Base-by-base conservation (phyloP, 2,329 filamentous ascomycete genomes). In the Nothophaeocryptopus gaeumannii region DNA sequence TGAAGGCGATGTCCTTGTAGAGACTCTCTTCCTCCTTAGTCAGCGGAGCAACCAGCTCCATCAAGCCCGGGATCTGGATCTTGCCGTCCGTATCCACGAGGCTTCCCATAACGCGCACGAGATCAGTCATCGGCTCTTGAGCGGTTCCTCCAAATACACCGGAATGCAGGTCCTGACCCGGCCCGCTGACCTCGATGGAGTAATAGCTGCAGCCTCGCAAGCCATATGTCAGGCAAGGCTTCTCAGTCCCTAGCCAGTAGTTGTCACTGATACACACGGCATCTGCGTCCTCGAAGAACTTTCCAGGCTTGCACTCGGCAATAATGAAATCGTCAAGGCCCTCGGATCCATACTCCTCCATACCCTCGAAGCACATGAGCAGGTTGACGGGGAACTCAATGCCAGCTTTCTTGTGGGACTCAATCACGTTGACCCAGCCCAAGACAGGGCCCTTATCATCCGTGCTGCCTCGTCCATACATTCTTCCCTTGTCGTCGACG, bases 201-300 rank as follows among this genome's bases (percentile, higher is more conserved):
- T 97, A 99, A 81, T 99, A 99, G 78, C 95, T 97, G 83, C 89
- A 95, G 46, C 93, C 93, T 60, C 93, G 88, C 56, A 99, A 86
- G 62, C 93, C 93, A 70, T 99, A 99, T 8, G 93, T 99, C 66
- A 99, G 75, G 72, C 93, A 99, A 10, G 93, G 93, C 80, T 96
- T 96, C 80, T 97, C 90, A 5, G 93, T 97, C 51, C 93, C 93
- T 35, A 99, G 84, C 93, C 93, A 99, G 83, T 99, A 99, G 81
- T 99, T 99, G 74, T 99, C 93, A 40, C 89, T 96, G 69, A 99
- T 99, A 76, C 93, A 99, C 53, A 97, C 89, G 5, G 91, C 93
- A 61, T 99, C 93, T 32, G 90, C 84, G 64, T 96, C 92, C 66
- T 89, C 89, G 77, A 99, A 99, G 78, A 85, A 97, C 64, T 88